Conservation (phyloP, 2,329 filamentous ascomycete species). For the Penicillium digitatum region DNA sequence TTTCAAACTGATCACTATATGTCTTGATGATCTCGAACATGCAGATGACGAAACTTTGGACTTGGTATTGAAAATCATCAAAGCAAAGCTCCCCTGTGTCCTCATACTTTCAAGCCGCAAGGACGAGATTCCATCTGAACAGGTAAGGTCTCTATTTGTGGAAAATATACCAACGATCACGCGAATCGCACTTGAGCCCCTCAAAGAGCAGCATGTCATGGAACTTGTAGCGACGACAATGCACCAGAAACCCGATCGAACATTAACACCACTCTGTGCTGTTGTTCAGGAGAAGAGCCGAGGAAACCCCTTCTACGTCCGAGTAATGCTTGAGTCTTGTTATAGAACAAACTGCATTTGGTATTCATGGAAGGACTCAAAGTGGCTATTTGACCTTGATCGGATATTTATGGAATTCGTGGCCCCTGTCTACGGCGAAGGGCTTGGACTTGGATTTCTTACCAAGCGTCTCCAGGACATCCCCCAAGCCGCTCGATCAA, state of each 20-base stretch:
- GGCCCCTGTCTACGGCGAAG: conserved; percentile 71
- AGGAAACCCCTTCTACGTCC: conserved; percentile 86
- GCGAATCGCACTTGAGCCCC: conserved; percentile 65
- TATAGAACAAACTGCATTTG: conserved; percentile 83
- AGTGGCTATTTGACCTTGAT: conserved; percentile 83
- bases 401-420: conserved; percentile 81
- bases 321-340: conserved; percentile 84
- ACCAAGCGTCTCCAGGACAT: conserved; percentile 72
- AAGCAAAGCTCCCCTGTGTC: conserved; percentile 73
- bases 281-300: conserved; percentile 85
- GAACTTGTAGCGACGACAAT: conserved; percentile 80
- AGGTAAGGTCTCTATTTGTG: conserved; percentile 41
- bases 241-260: conserved; percentile 63
- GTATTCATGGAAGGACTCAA: conserved; percentile 79
- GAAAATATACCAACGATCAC: conserved; percentile 58
- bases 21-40: conserved; percentile 84
- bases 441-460: conserved; percentile 79
- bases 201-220: conserved; percentile 74
- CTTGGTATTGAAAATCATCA: conserved; percentile 74
- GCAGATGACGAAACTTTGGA: conserved; percentile 85
- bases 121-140: conserved; percentile 56
- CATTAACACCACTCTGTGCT: conserved; percentile 71
- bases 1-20: conserved; percentile 83
- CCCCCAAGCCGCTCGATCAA: conserved; percentile 66
- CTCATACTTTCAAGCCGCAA: conserved; percentile 73